Percentiles rank a stretch among this genome's conserved stretches.
Conservation (phyloP, 805 yeast genomes). For the Cyberlindnera galapagoensis region DNA sequence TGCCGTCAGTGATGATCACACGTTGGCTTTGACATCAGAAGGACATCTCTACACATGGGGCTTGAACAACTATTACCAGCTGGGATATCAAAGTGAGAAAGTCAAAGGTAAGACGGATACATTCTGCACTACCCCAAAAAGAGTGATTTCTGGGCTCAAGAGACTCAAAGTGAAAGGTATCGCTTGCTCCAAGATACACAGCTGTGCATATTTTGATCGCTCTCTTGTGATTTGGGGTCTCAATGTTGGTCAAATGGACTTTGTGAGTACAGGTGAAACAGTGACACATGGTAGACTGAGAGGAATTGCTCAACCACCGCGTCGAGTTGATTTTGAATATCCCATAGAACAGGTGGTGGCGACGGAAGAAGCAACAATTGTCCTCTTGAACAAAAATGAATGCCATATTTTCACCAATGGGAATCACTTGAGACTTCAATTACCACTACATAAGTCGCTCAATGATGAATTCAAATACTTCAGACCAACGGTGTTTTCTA, state of each 20-base stretch:
- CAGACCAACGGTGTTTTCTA: slow-evolving; percentile 45
- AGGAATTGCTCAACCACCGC: slow-evolving; percentile 38
- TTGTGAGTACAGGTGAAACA: slow-evolving; percentile 28
- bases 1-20: slow-evolving; percentile 60
- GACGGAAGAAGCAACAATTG: slow-evolving; percentile 63
- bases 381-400: slow-evolving; percentile 50
- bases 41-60: slow-evolving; percentile 79
- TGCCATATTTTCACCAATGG: slow-evolving; percentile 56
- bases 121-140: slow-evolving; percentile 24
- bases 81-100: slow-evolving; percentile 44
- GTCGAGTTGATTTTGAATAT: slow-evolving; percentile 29
- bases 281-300: slow-evolving; percentile 25
- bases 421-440: slow-evolving; percentile 47
- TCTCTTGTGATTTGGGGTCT: slow-evolving; percentile 67
- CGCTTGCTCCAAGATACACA: slow-evolving; percentile 62
- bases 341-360: slow-evolving; percentile 51
- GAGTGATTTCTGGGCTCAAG: slow-evolving; percentile 22
- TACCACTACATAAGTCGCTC: slow-evolving; percentile 22
- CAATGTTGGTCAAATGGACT: slow-evolving; percentile 78
- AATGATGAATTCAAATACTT: slow-evolving; percentile 46
- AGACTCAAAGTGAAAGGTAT: slow-evolving; percentile 21
- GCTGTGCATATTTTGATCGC: slow-evolving; percentile 47
- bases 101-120: slow-evolving; percentile 22
- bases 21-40: slow-evolving; percentile 45
- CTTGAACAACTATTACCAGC: slow-evolving; percentile 55